Evolutionary conservation across 2,329 filamentous ascomycete genomes (phyloP).

Genomic region (Onygenales sp.): DNA sequence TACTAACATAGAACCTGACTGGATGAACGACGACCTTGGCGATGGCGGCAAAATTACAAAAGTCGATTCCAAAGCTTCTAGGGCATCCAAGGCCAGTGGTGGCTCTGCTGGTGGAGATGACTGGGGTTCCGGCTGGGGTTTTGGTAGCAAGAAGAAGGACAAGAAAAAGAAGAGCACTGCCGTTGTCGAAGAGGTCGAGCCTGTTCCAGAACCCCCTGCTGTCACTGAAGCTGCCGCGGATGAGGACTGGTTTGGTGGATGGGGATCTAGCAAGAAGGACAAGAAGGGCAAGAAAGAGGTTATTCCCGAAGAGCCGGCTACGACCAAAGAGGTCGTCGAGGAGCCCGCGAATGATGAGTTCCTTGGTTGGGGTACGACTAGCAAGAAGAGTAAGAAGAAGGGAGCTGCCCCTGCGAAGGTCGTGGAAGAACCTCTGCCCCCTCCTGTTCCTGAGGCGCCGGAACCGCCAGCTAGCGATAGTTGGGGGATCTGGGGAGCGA

Average conservation of each 20-base stretch:
- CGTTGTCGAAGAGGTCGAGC: constrained; percentile 17
- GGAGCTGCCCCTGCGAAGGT: constrained; percentile 6
- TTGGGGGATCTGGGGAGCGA: constrained; percentile 21
- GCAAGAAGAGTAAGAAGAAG: constrained; percentile 35
- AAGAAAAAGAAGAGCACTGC: constrained; percentile 30
- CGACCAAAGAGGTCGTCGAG: constrained; percentile 17
- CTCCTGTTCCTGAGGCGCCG: constrained; percentile 16
- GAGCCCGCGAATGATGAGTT: background rate
- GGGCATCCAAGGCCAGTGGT: background rate
- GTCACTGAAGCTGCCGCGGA: constrained; percentile 23
- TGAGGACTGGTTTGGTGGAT: constrained; percentile 26
- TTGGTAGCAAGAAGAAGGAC: constrained; percentile 20
- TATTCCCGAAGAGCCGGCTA: constrained; percentile 26
- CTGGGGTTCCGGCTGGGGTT: constrained; percentile 14
- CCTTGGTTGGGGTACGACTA: constrained; percentile 2
- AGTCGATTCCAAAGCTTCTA: constrained; percentile 17
- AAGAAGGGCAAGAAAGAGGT: constrained; percentile 40
- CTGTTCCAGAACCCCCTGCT: constrained; percentile 20
- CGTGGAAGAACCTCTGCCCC: constrained; percentile 17
- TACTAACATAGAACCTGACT: constrained; percentile 18
- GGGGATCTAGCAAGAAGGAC: constrained; percentile 17
- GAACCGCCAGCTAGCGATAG: constrained; percentile 12
- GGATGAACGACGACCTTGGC: constrained; percentile 5
- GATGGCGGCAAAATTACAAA: constrained; percentile 14
- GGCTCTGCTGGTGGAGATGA: constrained; percentile 11